phyloP scores from a whole-genome alignment of 306 rosid genomes.

The Medicago truncatula region DNA sequence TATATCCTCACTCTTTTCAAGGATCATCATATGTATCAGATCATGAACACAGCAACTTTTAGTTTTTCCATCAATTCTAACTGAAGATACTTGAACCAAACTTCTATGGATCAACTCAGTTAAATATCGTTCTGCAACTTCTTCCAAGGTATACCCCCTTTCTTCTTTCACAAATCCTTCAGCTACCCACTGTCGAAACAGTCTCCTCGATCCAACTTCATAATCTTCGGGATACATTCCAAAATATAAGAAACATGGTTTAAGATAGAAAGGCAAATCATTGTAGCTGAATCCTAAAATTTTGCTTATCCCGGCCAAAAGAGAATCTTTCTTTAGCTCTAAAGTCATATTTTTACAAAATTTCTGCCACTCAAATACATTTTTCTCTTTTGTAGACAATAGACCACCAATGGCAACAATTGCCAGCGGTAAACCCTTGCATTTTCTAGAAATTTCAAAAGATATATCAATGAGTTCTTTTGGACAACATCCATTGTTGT shows the following conservation, averaged over 20 bases:
- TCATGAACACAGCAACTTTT: neutral
- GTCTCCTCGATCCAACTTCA: neutral
- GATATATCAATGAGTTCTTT: neutral
- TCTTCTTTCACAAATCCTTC: slow-evolving; percentile 25
- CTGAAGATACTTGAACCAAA: neutral
- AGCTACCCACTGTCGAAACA: neutral
- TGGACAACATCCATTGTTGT: neutral
- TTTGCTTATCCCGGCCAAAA: neutral
- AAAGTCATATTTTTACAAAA: neutral
- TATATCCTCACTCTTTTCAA: neutral
- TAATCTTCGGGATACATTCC: neutral
- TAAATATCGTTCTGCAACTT: slow-evolving; percentile 8
- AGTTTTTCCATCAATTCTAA: neutral
- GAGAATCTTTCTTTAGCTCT: neutral
- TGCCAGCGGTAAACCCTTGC: slow-evolving; percentile 10
- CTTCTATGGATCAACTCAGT: neutral
- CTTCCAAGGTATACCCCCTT: neutral
- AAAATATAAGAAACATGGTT: neutral
- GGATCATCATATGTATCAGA: neutral
- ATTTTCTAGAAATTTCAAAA: neutral
- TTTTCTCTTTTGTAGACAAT: neutral
- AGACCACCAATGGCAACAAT: neutral
- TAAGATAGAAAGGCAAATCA: neutral
- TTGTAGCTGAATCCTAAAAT: neutral
- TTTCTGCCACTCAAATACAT: neutral